Evolutionary conservation across 257 asterid genomes (phyloP), one percentile per base, ranked within the genome.

Genomic region (Linderniella brevidens): DNA sequence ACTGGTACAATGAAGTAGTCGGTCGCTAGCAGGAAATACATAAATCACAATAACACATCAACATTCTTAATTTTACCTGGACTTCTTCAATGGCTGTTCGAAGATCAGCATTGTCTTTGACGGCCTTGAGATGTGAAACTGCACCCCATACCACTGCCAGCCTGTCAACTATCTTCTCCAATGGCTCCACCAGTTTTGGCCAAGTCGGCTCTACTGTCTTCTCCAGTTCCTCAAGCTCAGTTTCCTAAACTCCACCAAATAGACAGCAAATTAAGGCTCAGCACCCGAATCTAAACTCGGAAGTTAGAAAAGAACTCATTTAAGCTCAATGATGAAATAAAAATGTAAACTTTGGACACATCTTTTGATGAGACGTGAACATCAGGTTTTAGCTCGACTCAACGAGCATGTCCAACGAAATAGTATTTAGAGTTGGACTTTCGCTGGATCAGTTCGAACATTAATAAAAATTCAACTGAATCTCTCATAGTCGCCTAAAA

Each of bases 61-160:
- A 12, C 51, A 6, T 25, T 25, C n/a, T 25, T 25, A 25, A 25
- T 25, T 6, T 25, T 25, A 85, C 99, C 94, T 90, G 99, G 52
- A 90, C 88, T 75, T 90, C 94, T 64, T 90, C 96, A n/a, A 90
- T 77, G 32, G 99, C 96, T 0, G 96, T 50, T 37, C 99, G 94
- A 50, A 90, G 79, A 19, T 90, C 99, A 5, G 92, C 71, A 48
- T 69, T 78, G 65, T 90, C 98, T 52, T 69, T 85, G 45, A 90
- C 98, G 2, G 94, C 46, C 74, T 90, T 90, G 49, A 90, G 86
- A 68, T 90, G 98, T 69, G 82, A 77, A 53, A 90, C 87, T 4
- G 92, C 90, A 41, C 96, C 98, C 96, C 96, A 85, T 44, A 79
- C 94, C 60, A 81, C 79, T 12, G 65, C 61, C 71, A 90, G 53